phyloP scores from a whole-genome alignment of 139 green algal genomes.

The Closterium sp. region DNA sequence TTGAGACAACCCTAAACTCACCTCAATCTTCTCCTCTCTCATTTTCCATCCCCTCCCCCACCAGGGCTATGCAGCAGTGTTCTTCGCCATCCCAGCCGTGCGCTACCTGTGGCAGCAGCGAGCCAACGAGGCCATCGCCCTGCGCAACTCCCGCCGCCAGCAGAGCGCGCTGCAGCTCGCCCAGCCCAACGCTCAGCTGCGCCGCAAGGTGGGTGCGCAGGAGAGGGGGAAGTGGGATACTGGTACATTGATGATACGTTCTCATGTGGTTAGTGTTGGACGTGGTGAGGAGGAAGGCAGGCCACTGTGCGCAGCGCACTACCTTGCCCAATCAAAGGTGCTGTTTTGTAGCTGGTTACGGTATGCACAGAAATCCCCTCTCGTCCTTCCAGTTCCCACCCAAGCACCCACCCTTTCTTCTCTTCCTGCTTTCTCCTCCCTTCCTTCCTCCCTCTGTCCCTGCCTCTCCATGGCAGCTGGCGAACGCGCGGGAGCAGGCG shows the following conservation, averaged over 20 bases:
- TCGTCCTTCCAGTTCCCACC: too few species aligned
- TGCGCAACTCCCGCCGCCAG: conserved; percentile 66
- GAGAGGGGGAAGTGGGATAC: background rate
- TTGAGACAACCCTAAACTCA: background rate
- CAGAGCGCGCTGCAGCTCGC: conserved; percentile 13
- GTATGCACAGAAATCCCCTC: too few species aligned
- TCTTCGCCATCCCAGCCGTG: conserved; percentile 81
- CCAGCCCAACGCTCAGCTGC: conserved; percentile 19
- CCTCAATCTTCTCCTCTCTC: background rate
- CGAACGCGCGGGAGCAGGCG: conserved; percentile 39
- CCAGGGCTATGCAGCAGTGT: conserved; percentile 79
- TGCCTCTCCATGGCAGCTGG: background rate
- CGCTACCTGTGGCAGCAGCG: conserved; percentile 60
- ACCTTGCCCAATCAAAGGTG: background rate
- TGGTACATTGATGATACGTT: too few species aligned
- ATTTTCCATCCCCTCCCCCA: background rate
- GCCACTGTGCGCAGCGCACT: too few species aligned
- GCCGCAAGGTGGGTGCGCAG: conserved; percentile 27
- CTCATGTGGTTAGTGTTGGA: background rate
- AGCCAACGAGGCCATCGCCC: conserved; percentile 73
- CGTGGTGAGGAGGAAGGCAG: background rate
- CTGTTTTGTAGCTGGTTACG: background rate
- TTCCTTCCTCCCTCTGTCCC: too few species aligned
- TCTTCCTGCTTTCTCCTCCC: too few species aligned
- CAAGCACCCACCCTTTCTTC: too few species aligned